These are phyloP conservation scores for Echium plantagineum DNA, from an alignment of 257 asterid genomes.

Conservation along the genomic window DNA sequence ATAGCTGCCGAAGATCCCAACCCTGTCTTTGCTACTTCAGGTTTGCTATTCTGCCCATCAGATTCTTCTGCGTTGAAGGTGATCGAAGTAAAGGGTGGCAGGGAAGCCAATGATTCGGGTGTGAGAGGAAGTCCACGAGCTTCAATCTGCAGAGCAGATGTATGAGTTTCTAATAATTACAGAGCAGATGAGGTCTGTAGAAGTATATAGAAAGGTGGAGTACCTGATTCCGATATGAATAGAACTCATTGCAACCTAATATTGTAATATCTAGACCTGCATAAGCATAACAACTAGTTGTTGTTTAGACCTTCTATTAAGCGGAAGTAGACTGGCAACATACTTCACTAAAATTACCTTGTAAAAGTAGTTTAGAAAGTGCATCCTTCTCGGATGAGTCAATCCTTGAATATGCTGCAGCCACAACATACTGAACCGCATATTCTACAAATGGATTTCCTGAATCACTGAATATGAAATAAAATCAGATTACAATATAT, in stretches of 20 bases:
- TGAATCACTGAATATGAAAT: conserved; percentile 43
- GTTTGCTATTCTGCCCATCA: conserved; percentile 53
- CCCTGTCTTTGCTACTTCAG: conserved; percentile 99
- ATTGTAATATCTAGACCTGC: conserved; percentile 93
- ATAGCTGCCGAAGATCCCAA: conserved; percentile 99
- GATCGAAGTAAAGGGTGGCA: conserved; percentile 82
- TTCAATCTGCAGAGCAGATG: conserved; percentile 53
- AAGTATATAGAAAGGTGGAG: not conserved
- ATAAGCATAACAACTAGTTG: conserved; percentile 31
- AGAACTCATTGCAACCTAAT: conserved; percentile 86
- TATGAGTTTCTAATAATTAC: conserved; percentile 8
- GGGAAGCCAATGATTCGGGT: conserved; percentile 83
- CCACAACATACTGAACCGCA: conserved; percentile 76
- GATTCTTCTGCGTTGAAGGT: conserved; percentile 75
- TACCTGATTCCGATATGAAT: conserved; percentile 92
- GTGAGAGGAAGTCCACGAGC: conserved; percentile 72
- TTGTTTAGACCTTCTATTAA: not conserved
- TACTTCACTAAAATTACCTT: conserved; percentile 39
- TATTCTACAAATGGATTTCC: conserved; percentile 89
- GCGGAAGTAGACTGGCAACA: conserved; percentile 13
- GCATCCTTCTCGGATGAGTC: conserved; percentile 46
- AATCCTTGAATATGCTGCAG: conserved; percentile 64
- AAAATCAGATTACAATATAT: too few species aligned
- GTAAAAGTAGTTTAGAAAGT: conserved; percentile 60
- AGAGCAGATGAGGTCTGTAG: not conserved